Evolutionary conservation across 1,139 yeast species (phyloP).

Genomic region (Insectozyma bohioensis): DNA sequence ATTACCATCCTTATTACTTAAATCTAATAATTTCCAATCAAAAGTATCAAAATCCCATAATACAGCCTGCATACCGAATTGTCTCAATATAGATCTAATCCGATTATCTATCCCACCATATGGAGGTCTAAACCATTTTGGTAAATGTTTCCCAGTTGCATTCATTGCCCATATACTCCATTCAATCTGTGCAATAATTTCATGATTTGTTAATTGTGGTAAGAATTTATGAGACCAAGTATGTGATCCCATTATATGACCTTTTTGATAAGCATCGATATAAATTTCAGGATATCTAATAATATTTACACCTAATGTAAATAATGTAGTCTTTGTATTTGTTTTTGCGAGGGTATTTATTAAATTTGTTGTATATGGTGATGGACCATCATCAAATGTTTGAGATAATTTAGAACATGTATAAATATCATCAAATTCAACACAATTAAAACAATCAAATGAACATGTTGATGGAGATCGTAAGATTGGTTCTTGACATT

Average conservation of each 20-base stretch:
- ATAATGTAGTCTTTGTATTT: slow-evolving; percentile 62
- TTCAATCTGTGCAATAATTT: slow-evolving; percentile 82
- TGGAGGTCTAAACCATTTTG: slow-evolving; percentile 95
- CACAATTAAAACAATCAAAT: slow-evolving; percentile 83
- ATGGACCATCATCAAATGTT: slow-evolving; percentile 95
- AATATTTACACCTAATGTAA: slow-evolving; percentile 80
- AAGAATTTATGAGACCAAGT: slow-evolving; percentile 91
- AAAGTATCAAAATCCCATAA: slow-evolving; percentile 91
- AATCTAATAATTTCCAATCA: slow-evolving; percentile 76
- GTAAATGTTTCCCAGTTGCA: slow-evolving; percentile 86
- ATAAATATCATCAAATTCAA: slow-evolving; percentile 71
- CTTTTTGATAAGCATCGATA: slow-evolving; percentile 50
- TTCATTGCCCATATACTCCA: slow-evolving; percentile 99
- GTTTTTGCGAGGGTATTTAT: slow-evolving; percentile 44
- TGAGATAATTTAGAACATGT: slow-evolving; percentile 77
- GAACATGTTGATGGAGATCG: slow-evolving; percentile 56
- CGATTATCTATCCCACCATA: slow-evolving; percentile 92
- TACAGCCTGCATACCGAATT: slow-evolving; percentile 85
- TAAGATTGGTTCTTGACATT: slow-evolving; percentile 41
- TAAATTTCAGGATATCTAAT: slow-evolving; percentile 77
- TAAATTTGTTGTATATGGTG: slow-evolving; percentile 63
- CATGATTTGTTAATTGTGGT: slow-evolving; percentile 74
- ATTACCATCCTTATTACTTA: slow-evolving; percentile 19
- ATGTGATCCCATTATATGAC: slow-evolving; percentile 85
- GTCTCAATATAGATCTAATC: slow-evolving; percentile 73